These are phyloP conservation scores for Wallemia ichthyophaga DNA, from an alignment of 1,284 basidiomycete genomes.

Conservation along the genomic window DNA sequence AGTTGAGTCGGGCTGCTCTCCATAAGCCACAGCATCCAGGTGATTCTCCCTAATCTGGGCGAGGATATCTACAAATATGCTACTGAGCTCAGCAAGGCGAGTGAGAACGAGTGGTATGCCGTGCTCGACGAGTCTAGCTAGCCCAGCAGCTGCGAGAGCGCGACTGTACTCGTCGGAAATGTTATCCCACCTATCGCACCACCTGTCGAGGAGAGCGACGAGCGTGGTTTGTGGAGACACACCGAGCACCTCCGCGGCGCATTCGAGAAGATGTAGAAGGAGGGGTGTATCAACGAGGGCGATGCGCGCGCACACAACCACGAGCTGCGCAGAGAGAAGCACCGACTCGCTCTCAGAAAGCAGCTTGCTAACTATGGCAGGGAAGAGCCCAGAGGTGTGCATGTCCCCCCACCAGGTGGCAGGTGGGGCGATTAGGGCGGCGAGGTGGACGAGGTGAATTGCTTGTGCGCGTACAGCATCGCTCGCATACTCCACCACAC, in stretches of 20 bases:
- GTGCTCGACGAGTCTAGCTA: neutral
- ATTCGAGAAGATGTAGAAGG: neutral
- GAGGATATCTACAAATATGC: neutral
- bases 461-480: neutral
- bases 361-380: neutral
- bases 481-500: neutral
- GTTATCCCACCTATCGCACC: slow-evolving; percentile 1
- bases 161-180: neutral
- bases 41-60: neutral
- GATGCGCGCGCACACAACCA: neutral
- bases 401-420: too few relatives aligned
- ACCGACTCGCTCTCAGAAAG: neutral
- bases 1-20: too few relatives aligned
- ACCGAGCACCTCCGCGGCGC: neutral
- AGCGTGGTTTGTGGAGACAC: neutral
- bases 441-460: too few relatives aligned
- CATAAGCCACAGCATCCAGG: neutral
- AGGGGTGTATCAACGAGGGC: neutral
- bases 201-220: neutral
- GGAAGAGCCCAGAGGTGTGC: too few relatives aligned
- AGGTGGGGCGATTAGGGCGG: too few relatives aligned
- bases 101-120: neutral
- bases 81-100: neutral
- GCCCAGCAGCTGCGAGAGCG: neutral
- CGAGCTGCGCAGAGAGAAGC: neutral